These are phyloP conservation scores for Phytophthora tentaculata DNA, from an alignment of 352 stramenopile species.

Conservation along the genomic window DNA sequence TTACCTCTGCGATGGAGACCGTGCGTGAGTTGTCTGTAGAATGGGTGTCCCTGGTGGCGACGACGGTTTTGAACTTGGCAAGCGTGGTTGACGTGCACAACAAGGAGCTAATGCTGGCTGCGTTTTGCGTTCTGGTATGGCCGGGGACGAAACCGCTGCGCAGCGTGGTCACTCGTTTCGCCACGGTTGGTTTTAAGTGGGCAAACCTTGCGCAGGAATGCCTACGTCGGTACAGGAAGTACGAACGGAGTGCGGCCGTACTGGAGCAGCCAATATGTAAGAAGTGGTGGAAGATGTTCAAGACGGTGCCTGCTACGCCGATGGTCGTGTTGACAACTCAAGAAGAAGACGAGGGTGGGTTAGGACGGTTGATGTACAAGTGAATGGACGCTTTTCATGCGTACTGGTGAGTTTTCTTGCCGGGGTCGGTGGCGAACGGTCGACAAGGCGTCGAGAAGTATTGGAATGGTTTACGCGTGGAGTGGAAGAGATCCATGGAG, in stretches of 20 bases:
- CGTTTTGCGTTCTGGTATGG: not conserved
- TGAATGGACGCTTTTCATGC: not conserved
- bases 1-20: no score
- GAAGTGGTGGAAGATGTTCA: not conserved
- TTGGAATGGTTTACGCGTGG: not conserved
- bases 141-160: not conserved
- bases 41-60: not conserved
- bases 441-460: not conserved
- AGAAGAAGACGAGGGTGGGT: not conserved
- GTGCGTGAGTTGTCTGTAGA: not conserved
- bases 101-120: not conserved
- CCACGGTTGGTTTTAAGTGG: not conserved
- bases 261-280: not conserved
- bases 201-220: not conserved
- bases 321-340: not conserved
- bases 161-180: not conserved
- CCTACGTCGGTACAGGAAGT: not conserved
- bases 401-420: not conserved
- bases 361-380: not conserved
- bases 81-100: not conserved
- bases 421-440: not conserved
- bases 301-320: not conserved
- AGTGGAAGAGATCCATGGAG: not conserved
- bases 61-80: not conserved
- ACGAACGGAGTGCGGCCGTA: not conserved